Evolutionary conservation across 495 filamentous ascomycete species (phyloP), one percentile per base, ranked within the genome.

Genomic region (Podospora conica): DNA sequence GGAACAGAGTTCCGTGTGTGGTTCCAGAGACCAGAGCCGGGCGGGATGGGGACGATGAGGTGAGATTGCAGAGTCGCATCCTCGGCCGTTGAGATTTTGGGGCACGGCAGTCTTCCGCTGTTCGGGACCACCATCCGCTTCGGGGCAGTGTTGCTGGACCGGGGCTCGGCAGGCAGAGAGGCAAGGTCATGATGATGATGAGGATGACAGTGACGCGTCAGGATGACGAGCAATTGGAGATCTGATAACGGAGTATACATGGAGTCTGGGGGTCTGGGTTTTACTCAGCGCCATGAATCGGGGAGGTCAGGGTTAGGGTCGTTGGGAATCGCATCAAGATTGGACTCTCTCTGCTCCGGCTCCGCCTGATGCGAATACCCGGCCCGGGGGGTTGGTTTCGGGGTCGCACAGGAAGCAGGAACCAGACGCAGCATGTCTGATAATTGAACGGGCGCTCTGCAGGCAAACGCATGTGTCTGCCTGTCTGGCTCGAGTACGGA

Each of bases 1-100:
- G 4, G 0, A 40, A 40, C 12, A 4, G 15, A 18, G 15, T 7
- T 48, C 33, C 33, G 7, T 2, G 40, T 2, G 18, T 9, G 40
- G 40, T 48, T 31, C 40, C 40, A 48, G 18, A 48, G 15, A 48
- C n/a, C n/a, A n/a, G n/a, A n/a, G n/a, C n/a, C n/a, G n/a, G n/a
- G n/a, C 9, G 24, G 29, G 15, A 5, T n/a, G 10, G 24, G 31
- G 24, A 63, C 31, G 28, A 60, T 33, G 59, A n/a, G 23, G 53
- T 54, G 29, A 67, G 48, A 67, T 65, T 65, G 58, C 65, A 67
- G 65, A 25, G 65, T 67, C 33, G 61, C 55, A 67, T 65, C 48
- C 61, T 54, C 61, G 31, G 31, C 31, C 20, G 61, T 18, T 20
- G 59, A 33, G 48, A 48, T 8, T 8, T 48, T 3, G 40, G 8